A percentile compares a stretch with the other conserved stretches of the same genome.
These are phyloP conservation scores for Sedum album DNA, from an alignment of 164 flowering plant species.

Conservation along the genomic window DNA sequence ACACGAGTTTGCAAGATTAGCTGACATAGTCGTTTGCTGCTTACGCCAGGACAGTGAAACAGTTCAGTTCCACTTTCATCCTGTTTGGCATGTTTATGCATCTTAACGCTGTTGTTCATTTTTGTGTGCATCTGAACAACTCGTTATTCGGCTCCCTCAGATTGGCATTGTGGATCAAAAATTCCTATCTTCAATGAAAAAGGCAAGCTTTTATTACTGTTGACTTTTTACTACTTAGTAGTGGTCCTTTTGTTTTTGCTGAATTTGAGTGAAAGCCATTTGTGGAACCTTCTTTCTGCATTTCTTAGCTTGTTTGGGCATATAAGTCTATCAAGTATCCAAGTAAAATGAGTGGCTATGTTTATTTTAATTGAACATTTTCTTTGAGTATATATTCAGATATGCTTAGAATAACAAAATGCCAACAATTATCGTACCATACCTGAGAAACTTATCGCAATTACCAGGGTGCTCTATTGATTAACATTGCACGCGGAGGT, in stretches of 20 bases:
- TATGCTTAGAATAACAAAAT: too few species aligned
- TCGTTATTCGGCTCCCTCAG: slow-evolving; percentile 33
- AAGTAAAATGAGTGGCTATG: neutral
- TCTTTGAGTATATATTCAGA: neutral
- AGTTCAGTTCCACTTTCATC: slow-evolving; percentile 22
- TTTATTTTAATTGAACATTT: too few species aligned
- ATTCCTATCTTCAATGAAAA: slow-evolving; percentile 80
- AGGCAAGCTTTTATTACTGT: slow-evolving; percentile 35
- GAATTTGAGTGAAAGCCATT: too few species aligned
- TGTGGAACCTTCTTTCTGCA: neutral
- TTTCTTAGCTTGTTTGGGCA: neutral
- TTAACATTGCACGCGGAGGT: slow-evolving; percentile 89
- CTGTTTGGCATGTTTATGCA: neutral
- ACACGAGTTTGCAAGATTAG: slow-evolving; percentile 52
- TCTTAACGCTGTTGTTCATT: neutral
- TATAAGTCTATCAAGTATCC: neutral
- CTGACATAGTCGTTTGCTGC: slow-evolving; percentile 79
- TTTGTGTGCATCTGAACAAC: neutral
- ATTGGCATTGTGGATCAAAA: slow-evolving; percentile 54
- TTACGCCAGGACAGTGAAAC: slow-evolving; percentile 64
- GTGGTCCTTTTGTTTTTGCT: neutral
- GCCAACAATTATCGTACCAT: too few species aligned
- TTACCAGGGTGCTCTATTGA: slow-evolving; percentile 59
- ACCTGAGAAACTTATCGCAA: neutral
- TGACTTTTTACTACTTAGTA: neutral